phyloP scores from a whole-genome alignment of 1,284 basidiomycete species.

The Moniliophthora roreri region DNA sequence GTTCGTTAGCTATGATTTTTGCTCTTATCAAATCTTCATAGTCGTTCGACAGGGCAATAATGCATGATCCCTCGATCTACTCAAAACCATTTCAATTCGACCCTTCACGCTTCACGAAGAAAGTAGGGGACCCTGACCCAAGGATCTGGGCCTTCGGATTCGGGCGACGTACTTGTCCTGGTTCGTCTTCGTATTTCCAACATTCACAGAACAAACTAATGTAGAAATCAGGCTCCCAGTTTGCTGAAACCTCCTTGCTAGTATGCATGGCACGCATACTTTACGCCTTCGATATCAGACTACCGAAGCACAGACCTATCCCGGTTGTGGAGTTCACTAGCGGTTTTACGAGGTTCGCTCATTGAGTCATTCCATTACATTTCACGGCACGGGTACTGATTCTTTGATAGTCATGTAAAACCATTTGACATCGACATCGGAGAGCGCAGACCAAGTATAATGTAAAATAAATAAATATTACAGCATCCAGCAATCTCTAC shows the following conservation, averaged over 20 bases:
- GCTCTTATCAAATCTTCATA: neutral
- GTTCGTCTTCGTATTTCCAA: constrained; percentile 21
- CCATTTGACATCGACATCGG: neutral
- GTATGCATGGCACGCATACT: constrained; percentile 40
- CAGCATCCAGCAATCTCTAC: too few species aligned
- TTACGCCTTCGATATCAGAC: constrained; percentile 30
- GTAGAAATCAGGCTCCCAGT: constrained; percentile 31
- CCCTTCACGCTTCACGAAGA: constrained; percentile 39
- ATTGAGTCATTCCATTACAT: neutral
- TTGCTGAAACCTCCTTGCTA: constrained; percentile 40
- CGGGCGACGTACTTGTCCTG: constrained; percentile 42
- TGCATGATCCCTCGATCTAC: constrained; percentile 41
- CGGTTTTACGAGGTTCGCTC: constrained; percentile 38
- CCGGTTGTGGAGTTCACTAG: constrained; percentile 34
- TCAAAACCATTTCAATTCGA: constrained; percentile 41
- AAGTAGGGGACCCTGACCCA: constrained; percentile 30
- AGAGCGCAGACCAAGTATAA: too few species aligned
- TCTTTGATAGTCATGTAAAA: neutral
- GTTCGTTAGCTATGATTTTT: constrained; percentile 22
- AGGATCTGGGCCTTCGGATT: constrained; percentile 40
- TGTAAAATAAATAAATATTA: too few species aligned
- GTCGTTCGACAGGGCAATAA: constrained; percentile 37
- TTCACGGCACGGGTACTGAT: neutral
- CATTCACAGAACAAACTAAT: neutral
- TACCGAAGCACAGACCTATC: constrained; percentile 20